A percentile compares a stretch with the other conserved stretches of the same genome.
phyloP scores from a whole-genome alignment of 495 filamentous ascomycete species.

The Neurospora terricola region DNA sequence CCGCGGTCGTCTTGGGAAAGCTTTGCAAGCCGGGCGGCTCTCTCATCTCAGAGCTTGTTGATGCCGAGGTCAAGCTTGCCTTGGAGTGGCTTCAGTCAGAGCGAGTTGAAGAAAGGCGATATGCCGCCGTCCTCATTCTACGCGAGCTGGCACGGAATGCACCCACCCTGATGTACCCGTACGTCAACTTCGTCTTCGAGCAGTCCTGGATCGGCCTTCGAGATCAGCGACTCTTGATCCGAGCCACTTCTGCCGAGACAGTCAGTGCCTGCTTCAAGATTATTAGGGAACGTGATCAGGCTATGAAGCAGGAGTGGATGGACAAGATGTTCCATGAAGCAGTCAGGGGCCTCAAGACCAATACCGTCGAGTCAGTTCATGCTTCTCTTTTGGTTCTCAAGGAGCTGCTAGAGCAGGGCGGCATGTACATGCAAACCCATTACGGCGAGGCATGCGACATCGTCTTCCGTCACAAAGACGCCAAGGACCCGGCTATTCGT shows the following conservation, averaged over 20 bases:
- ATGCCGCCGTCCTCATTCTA: conserved; percentile 82
- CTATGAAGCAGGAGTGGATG: conserved; percentile 78
- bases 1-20: conserved; percentile 77
- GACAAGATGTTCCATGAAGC: conserved; percentile 77
- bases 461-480: conserved; percentile 80
- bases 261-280: conserved; percentile 90
- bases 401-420: conserved; percentile 82
- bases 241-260: conserved; percentile 81
- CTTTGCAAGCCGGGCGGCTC: conserved; percentile 88
- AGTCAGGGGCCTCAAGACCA: conserved; percentile 62
- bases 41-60: conserved; percentile 89
- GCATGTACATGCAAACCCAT: conserved; percentile 96
- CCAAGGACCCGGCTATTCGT: conserved; percentile 76
- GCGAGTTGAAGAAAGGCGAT: conserved; percentile 80
- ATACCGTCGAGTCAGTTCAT: conserved; percentile 76
- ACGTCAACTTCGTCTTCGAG: conserved; percentile 82
- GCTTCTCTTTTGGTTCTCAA: conserved; percentile 85
- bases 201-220: conserved; percentile 90
- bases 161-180: conserved; percentile 85
- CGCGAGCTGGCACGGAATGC: conserved; percentile 84
- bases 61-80: conserved; percentile 89
- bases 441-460: conserved; percentile 85
- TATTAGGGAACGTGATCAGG: conserved; percentile 78
- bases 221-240: conserved; percentile 80
- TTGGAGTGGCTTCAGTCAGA: conserved; percentile 96